Evolutionary conservation across 148 eudicot species (phyloP).

Genomic region (Persicaria maculosa): DNA sequence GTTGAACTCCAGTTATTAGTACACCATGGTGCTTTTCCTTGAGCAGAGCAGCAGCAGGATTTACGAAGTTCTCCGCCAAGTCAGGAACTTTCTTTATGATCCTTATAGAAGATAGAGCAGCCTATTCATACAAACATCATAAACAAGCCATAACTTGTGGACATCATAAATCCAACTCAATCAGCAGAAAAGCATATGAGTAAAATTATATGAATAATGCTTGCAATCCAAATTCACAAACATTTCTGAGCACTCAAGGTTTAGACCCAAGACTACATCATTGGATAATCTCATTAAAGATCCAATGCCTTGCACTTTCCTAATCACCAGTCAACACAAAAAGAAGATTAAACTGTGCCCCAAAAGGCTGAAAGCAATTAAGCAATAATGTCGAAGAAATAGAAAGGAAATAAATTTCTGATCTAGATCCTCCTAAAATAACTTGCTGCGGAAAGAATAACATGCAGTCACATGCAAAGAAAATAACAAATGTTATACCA

Average conservation of each 20-base stretch:
- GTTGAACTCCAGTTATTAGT: conserved; percentile 79
- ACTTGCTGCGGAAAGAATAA: no score
- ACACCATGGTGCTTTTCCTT: conserved; percentile 99
- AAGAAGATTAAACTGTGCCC: not conserved
- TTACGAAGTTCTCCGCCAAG: conserved; percentile 89
- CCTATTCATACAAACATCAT: conserved; percentile 42
- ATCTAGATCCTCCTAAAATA: no score
- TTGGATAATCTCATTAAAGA: not conserved
- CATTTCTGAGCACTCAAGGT: not conserved
- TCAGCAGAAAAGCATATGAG: not conserved
- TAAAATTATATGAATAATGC: not conserved
- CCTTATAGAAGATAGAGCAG: conserved; percentile 87
- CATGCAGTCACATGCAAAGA: no score
- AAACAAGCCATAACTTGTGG: conserved; percentile 1
- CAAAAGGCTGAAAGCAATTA: not conserved
- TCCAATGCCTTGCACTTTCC: not conserved
- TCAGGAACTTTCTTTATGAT: conserved; percentile 97
- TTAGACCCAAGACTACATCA: not conserved
- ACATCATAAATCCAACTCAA: not conserved
- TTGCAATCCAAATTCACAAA: not conserved
- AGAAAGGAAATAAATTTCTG: not conserved
- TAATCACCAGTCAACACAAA: not conserved
- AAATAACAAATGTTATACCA: no score
- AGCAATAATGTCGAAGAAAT: not conserved
- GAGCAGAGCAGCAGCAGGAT: conserved; percentile 76